Conservation (phyloP, 2,329 filamentous ascomycete genomes). For the Ophiostoma ulmi region DNA sequence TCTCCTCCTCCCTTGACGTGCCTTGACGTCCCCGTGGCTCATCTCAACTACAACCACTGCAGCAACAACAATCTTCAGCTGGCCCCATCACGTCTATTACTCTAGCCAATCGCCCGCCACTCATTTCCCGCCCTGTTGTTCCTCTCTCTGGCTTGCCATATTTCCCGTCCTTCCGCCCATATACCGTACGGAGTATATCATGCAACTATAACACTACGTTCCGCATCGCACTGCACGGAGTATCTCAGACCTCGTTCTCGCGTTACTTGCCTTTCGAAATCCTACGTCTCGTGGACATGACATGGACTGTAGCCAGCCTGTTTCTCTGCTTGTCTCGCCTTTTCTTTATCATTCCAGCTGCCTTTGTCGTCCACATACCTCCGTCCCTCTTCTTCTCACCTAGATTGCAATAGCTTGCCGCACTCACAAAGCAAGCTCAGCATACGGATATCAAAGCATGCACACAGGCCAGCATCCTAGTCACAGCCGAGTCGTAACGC, state of each 20-base stretch:
- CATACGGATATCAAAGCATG: neutral
- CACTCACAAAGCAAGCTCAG: neutral
- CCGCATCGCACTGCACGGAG: neutral
- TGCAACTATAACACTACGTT: neutral
- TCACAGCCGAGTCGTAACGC: neutral
- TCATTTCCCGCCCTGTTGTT: conserved; percentile 20
- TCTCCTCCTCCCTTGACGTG: conserved; percentile 10
- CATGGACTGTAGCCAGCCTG: neutral
- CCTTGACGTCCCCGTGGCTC: conserved; percentile 5
- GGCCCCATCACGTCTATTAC: conserved; percentile 14
- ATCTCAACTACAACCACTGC: neutral
- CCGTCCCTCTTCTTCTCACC: neutral
- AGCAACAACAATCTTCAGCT: conserved; percentile 20
- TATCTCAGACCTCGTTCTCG: neutral
- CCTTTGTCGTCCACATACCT: conserved; percentile 1
- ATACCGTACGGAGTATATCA: neutral
- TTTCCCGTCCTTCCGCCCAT: conserved; percentile 1
- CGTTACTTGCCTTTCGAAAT: neutral
- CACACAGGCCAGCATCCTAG: neutral
- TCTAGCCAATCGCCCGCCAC: conserved; percentile 19
- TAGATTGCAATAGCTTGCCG: neutral
- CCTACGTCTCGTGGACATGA: neutral
- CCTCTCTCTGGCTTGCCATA: neutral
- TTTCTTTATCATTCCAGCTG: conserved; percentile 5
- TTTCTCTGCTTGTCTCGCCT: neutral